phyloP scores from a whole-genome alignment of 495 filamentous ascomycete species.

The Friedmanniomyces endolithicus region DNA sequence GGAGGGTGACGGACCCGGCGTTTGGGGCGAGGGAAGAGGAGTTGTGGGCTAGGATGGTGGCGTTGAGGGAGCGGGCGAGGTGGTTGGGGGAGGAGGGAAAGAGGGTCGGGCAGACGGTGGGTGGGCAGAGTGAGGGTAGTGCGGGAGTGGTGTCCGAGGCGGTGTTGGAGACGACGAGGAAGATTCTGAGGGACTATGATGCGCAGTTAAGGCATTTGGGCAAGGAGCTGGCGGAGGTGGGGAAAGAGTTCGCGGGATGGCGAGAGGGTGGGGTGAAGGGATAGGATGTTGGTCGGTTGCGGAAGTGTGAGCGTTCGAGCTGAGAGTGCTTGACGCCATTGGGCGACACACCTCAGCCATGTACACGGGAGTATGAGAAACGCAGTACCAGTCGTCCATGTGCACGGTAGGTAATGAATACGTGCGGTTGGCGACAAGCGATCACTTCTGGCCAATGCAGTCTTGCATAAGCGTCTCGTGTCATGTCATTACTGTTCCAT shows the following conservation, averaged over 20 bases:
- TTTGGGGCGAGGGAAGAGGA: slow-evolving; percentile 77
- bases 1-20: slow-evolving; percentile 66
- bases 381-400: too few species aligned
- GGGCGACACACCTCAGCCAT: too few species aligned
- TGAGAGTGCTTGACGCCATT: too few species aligned
- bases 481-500: too few species aligned
- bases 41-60: slow-evolving; percentile 90
- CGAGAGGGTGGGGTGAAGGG: slow-evolving; percentile 31
- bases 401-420: too few species aligned
- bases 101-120: slow-evolving; percentile 41
- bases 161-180: slow-evolving; percentile 65
- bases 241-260: slow-evolving; percentile 69
- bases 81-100: slow-evolving; percentile 68
- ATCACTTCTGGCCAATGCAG: too few species aligned
- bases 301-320: too few species aligned
- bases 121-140: neutral
- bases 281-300: too few species aligned
- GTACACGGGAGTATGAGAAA: too few species aligned
- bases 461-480: too few species aligned
- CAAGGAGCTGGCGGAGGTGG: slow-evolving; percentile 64
- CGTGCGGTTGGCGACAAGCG: too few species aligned
- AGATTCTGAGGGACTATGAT: slow-evolving; percentile 87
- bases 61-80: slow-evolving; percentile 66
- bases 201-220: slow-evolving; percentile 75
- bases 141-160: slow-evolving; percentile 52